Conservation (phyloP, 169 alveolate species). For the Amoebophrya sp. region DNA sequence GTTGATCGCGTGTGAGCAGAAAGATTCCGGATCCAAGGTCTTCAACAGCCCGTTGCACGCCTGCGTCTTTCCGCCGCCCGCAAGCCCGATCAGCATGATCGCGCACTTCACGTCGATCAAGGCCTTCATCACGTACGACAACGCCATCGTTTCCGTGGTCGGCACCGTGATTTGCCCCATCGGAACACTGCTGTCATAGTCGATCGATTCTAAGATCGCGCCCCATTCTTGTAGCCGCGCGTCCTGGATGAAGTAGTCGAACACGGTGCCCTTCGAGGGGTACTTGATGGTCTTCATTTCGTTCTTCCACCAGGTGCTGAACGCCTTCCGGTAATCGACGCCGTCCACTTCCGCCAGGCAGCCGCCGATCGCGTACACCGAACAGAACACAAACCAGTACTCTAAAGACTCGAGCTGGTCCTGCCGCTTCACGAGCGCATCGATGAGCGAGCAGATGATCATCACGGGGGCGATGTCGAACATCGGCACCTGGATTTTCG, state of each 20-base stretch:
- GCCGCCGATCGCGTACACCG: slow-evolving; percentile 86
- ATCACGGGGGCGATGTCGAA: slow-evolving; percentile 57
- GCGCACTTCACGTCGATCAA: slow-evolving; percentile 54
- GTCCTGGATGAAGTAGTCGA: slow-evolving; percentile 73
- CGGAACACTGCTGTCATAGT: slow-evolving; percentile 37
- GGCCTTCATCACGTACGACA: slow-evolving; percentile 64
- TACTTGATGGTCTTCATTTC: slow-evolving; percentile 85
- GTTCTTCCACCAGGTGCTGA: slow-evolving; percentile 84
- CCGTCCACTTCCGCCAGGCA: slow-evolving; percentile 86
- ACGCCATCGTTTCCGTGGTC: slow-evolving; percentile 73
- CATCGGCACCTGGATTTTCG: slow-evolving; percentile 69
- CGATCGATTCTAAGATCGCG: slow-evolving; percentile 25
- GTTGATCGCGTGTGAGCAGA: slow-evolving; percentile 58
- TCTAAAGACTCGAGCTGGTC: slow-evolving; percentile 72
- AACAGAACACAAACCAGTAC: slow-evolving; percentile 77
- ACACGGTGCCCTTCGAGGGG: slow-evolving; percentile 86
- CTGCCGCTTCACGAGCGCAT: slow-evolving; percentile 9
- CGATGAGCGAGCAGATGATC: slow-evolving; percentile 54
- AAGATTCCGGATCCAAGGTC: slow-evolving; percentile 51
- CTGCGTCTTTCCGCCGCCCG: slow-evolving; percentile 90
- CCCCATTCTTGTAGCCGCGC: slow-evolving; percentile 37
- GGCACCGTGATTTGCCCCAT: slow-evolving; percentile 69
- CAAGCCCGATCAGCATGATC: slow-evolving; percentile 74
- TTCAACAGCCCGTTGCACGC: slow-evolving; percentile 64
- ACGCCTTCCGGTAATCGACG: slow-evolving; percentile 73